Evolutionary conservation across 163 green algal species (phyloP).

Genomic region (Prototheca stagnorum): DNA sequence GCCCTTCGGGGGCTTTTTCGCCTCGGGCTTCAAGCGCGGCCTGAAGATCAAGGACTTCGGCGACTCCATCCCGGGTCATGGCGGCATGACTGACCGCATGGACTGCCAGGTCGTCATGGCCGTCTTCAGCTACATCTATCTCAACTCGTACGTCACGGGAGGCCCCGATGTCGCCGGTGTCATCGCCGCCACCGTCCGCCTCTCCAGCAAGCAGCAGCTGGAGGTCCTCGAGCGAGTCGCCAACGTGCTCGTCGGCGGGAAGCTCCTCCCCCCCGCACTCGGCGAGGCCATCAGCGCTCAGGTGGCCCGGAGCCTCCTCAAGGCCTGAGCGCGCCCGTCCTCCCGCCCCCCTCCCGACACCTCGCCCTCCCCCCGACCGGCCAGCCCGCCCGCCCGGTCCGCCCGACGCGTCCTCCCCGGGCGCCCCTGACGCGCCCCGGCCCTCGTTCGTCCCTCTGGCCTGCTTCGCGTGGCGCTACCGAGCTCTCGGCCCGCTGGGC

Average conservation of each 20-base stretch:
- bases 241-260: conserved; percentile 4
- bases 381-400: no score
- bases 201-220: conserved; percentile 15
- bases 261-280: conserved; percentile 3
- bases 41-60: conserved; percentile 99
- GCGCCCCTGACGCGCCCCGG: no score
- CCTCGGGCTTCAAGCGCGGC: conserved; percentile 95
- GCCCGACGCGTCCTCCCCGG: no score
- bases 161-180: conserved; percentile 25
- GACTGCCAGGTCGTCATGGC: conserved; percentile 89
- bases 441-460: no score
- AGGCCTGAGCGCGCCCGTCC: no score
- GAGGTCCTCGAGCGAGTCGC: conserved; percentile 5
- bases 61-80: conserved; percentile 91
- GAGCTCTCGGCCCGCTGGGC: no score
- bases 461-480: no score
- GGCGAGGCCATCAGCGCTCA: conserved; percentile 1
- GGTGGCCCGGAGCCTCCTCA: not conserved
- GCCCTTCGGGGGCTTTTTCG: conserved; percentile 98
- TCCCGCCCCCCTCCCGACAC: no score
- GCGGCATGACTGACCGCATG: conserved; percentile 94
- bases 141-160: conserved; percentile 56
- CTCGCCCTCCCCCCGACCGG: no score
- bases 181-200: conserved; percentile 16
- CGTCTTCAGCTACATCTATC: conserved; percentile 77